These are phyloP conservation scores for Stachybotrys elegans DNA, from an alignment of 2,329 filamentous ascomycete genomes.

Conservation along the genomic window DNA sequence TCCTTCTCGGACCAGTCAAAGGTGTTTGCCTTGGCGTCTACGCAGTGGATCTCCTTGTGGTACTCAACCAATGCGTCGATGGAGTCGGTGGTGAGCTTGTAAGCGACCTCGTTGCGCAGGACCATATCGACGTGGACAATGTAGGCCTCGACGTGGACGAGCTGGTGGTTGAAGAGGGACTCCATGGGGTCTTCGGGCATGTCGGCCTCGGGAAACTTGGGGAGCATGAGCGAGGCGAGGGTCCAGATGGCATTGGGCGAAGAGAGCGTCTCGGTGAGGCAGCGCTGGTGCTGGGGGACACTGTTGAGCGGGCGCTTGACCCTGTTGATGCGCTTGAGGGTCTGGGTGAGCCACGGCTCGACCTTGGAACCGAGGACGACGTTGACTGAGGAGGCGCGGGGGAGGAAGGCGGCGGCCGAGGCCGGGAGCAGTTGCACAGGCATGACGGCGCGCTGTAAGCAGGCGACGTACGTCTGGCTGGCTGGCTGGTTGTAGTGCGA, in stretches of 20 bases:
- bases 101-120: conserved; percentile 92
- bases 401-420: conserved; percentile 93
- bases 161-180: conserved; percentile 86
- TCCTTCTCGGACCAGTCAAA: conserved; percentile 98
- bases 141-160: conserved; percentile 92
- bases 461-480: too few species aligned
- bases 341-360: conserved; percentile 94
- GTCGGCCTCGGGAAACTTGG: conserved; percentile 82
- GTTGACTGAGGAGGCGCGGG: conserved; percentile 82
- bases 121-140: conserved; percentile 99
- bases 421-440: conserved; percentile 89
- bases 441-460: too few species aligned
- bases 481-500: too few species aligned
- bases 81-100: conserved; percentile 92
- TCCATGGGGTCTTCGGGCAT: conserved; percentile 80
- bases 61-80: conserved; percentile 92
- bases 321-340: conserved; percentile 92
- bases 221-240: conserved; percentile 84
- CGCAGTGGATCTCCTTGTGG: conserved; percentile 91
- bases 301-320: conserved; percentile 97
- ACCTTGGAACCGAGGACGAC: conserved; percentile 89
- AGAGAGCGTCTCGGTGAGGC: conserved; percentile 90
- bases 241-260: conserved; percentile 91
- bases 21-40: conserved; percentile 82
- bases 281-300: conserved; percentile 90